These are phyloP conservation scores for Heritiera littoralis DNA, from an alignment of 345 rosid genomes.

Conservation along the genomic window DNA sequence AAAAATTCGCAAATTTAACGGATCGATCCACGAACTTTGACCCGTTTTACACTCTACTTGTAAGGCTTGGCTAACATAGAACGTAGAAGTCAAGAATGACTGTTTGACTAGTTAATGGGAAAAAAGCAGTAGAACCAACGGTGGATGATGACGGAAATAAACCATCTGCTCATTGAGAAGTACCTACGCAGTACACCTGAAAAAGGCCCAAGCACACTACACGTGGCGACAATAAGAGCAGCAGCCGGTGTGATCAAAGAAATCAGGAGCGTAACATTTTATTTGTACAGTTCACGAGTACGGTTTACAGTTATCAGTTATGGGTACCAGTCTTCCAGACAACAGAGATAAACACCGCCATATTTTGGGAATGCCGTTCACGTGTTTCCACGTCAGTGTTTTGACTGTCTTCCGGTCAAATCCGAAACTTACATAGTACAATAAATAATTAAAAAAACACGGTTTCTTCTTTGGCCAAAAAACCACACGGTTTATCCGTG, in stretches of 20 bases:
- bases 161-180: background rate
- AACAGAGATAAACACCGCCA: background rate
- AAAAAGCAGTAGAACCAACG: background rate
- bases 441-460: too few species aligned
- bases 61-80: too few species aligned
- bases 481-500: background rate
- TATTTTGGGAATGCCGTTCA: background rate
- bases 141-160: background rate
- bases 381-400: background rate
- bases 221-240: background rate
- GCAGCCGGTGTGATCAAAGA: background rate
- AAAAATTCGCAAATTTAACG: too few species aligned
- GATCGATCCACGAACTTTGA: too few species aligned
- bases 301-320: conserved; percentile 1
- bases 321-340: background rate
- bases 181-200: background rate
- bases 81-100: too few species aligned
- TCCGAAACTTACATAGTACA: background rate
- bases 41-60: too few species aligned
- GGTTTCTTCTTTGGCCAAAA: too few species aligned
- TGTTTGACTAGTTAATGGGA: background rate
- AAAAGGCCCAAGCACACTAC: background rate
- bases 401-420: conserved; percentile 19
- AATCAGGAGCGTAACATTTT: background rate
- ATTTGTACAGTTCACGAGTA: background rate